A percentile compares a stretch with the other conserved stretches of the same genome.
Conservation (phyloP, 352 stramenopile genomes). For the Pelagophyceae sp. region DNA sequence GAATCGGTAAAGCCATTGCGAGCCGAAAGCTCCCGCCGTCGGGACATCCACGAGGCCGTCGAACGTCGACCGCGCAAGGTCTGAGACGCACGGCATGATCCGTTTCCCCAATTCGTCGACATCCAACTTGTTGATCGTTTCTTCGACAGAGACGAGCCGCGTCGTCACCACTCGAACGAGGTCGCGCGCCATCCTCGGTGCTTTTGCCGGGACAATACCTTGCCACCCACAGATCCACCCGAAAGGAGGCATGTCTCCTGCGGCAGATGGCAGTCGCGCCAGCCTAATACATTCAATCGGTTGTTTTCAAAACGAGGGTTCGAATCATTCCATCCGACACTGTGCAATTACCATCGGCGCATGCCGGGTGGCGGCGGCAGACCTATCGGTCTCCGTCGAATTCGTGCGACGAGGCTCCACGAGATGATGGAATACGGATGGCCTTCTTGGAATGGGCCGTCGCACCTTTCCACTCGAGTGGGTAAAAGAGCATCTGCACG, state of each 20-base stretch:
- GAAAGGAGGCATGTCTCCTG: background rate
- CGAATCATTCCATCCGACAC: no score
- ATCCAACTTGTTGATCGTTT: slow-evolving; percentile 46
- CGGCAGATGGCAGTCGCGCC: background rate
- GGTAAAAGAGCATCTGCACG: slow-evolving; percentile 97
- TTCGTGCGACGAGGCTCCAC: no score
- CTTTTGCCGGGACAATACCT: slow-evolving; percentile 92
- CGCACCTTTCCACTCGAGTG: slow-evolving; percentile 64
- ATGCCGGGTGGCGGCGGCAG: no score
- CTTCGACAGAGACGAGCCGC: slow-evolving; percentile 53
- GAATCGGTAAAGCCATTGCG: slow-evolving; percentile 33
- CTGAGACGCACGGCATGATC: slow-evolving; percentile 41
- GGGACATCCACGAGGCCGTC: background rate
- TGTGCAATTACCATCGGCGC: no score
- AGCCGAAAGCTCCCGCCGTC: no score
- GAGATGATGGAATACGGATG: no score
- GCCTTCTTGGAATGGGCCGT: no score
- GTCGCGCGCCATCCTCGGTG: slow-evolving; percentile 86
- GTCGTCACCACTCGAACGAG: slow-evolving; percentile 92
- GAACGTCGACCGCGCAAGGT: slow-evolving; percentile 38
- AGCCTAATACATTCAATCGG: background rate
- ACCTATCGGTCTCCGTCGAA: no score
- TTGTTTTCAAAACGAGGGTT: slow-evolving; percentile 38
- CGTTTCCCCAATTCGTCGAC: slow-evolving; percentile 34
- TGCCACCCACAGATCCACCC: slow-evolving; percentile 78